A percentile compares a stretch with the other conserved stretches of the same genome.
Evolutionary conservation across 352 stramenopile species (phyloP).

Genomic region (Globisporangium sylvaticum): DNA sequence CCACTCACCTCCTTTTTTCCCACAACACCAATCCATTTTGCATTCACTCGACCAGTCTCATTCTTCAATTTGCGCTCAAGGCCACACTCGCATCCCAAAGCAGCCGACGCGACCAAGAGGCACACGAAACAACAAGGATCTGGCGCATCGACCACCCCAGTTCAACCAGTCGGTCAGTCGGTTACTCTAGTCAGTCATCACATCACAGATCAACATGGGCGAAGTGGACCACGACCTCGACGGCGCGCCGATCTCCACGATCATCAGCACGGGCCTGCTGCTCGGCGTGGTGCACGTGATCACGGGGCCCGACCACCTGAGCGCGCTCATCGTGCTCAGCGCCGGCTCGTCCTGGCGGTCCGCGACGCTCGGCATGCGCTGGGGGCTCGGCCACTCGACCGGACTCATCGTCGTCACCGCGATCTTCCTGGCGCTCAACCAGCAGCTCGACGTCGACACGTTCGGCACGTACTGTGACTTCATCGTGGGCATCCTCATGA

Average conservation of each 20-base stretch:
- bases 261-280: constrained; percentile 51
- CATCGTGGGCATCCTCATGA: constrained; percentile 59
- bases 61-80: background rate
- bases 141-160: background rate
- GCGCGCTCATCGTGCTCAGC: constrained; percentile 79
- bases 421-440: constrained; percentile 52
- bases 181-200: background rate
- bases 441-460: constrained; percentile 32
- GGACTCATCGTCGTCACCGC: constrained; percentile 69
- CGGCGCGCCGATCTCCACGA: constrained; percentile 25
- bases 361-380: constrained; percentile 79
- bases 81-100: background rate
- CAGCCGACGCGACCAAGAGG: background rate
- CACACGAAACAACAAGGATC: background rate
- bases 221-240: constrained; percentile 32
- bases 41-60: background rate
- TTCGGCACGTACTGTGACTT: constrained; percentile 52
- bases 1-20: background rate
- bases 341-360: constrained; percentile 65
- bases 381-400: constrained; percentile 77
- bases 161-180: background rate
- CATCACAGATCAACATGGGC: constrained; percentile 21
- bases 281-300: constrained; percentile 55
- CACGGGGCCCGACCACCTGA: constrained; percentile 83
- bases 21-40: background rate